phyloP scores from a whole-genome alignment of 257 asterid genomes.

The Penstemon barbatus region DNA sequence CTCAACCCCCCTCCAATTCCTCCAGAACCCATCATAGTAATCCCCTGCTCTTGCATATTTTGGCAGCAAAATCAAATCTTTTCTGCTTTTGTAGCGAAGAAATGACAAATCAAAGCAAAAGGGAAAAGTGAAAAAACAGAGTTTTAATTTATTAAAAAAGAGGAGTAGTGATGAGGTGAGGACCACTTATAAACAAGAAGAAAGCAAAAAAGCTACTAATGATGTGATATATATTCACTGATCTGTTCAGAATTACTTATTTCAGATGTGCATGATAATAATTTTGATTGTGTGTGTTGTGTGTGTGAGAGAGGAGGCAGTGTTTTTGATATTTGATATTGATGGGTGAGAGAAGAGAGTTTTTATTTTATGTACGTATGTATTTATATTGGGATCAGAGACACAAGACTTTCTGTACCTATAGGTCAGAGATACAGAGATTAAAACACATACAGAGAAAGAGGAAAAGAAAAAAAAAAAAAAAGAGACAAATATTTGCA shows the following conservation, averaged over 20 bases:
- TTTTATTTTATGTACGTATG: background rate
- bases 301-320: constrained; percentile 20
- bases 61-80: background rate
- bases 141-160: constrained; percentile 16
- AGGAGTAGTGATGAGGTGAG: constrained; percentile 39
- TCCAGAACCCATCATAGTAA: constrained; percentile 36
- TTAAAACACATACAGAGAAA: constrained; percentile 39
- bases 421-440: constrained; percentile 42
- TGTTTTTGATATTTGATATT: constrained; percentile 40
- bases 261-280: constrained; percentile 34
- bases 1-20: constrained; percentile 27
- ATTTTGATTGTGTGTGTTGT: background rate
- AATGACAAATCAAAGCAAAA: constrained; percentile 27
- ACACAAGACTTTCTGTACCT: constrained; percentile 62
- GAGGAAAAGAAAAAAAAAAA: background rate
- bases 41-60: constrained; percentile 44
- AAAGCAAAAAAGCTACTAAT: constrained; percentile 7
- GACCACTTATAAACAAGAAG: constrained; percentile 43
- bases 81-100: background rate
- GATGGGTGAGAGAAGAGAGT: constrained; percentile 10
- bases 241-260: constrained; percentile 11
- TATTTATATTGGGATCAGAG: constrained; percentile 60
- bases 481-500: constrained; percentile 20
- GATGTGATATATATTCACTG: constrained; percentile 30
- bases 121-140: background rate